Evolutionary conservation across 2,329 filamentous ascomycete genomes (phyloP), one percentile per base, ranked within the genome.

Genomic region (Colletotrichum eremochloae): DNA sequence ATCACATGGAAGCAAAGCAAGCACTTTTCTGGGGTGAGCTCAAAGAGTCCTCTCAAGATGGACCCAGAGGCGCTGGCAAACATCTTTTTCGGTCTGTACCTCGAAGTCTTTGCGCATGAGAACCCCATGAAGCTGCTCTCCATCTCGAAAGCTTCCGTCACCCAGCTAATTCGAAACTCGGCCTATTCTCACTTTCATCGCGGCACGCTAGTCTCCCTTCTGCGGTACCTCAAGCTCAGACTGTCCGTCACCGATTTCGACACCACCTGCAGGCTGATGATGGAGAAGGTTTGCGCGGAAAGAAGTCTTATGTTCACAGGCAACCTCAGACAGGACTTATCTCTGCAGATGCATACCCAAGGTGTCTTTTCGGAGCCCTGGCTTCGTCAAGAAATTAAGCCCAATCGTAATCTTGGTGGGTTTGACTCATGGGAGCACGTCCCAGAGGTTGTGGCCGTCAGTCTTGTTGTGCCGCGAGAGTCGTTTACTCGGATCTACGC

Each of bases 51-150:
- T 42, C 67, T 84, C 4, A 73, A 75, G 33, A 79, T 86, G 18
- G 81, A 84, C 0, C 75, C 81, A 0, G 73, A 80, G 3, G 77
- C 81, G 11, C 78, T 89, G 1, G 81, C 81, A 2, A 73, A 73
- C 3, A 72, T 84, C 12, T 72, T 88, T 2, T 82, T 84, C 63
- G 69, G 79, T 4, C 74, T 86, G 2, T 88, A 87, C 74, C 74
- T 80, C 15, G 75, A 81, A 9, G 86, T 89, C 81, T 87, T 89
- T 58, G 63, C 77, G 29, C 60, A 78, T 31, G 86, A 87, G 74
- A 80, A 83, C 57, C 66, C 74, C 53, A 72, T 72, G 33, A 74
- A 57, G 52, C 44, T 70, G 24, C 46, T 67, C 57, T 33, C 52
- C 55, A 14, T 58, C 14, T 74, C 72, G 57, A 65, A 53, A 55